phyloP scores from a whole-genome alignment of 2,329 filamentous ascomycete species.

The Aspergillus pseudoviridinutans region DNA sequence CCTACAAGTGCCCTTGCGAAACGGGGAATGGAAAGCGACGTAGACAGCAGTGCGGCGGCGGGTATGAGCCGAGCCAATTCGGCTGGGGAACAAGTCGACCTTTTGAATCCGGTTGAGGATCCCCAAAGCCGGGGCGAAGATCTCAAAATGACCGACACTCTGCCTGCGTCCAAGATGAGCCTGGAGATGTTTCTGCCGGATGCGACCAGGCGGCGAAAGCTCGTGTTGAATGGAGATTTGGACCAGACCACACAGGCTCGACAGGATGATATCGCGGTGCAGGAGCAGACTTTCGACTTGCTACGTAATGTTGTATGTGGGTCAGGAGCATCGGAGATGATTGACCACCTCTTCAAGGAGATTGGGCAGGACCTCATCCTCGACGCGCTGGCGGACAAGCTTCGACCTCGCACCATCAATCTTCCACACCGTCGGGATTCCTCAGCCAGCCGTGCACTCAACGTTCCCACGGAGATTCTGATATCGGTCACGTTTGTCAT shows the following conservation, averaged over 20 bases:
- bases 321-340: slow-evolving; percentile 62
- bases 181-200: slow-evolving; percentile 36
- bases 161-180: slow-evolving; percentile 40
- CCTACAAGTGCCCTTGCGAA: slow-evolving; percentile 28
- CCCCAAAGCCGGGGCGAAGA: slow-evolving; percentile 27
- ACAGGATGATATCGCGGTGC: slow-evolving; percentile 76
- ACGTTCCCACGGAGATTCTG: slow-evolving; percentile 60
- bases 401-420: slow-evolving; percentile 51
- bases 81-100: slow-evolving; percentile 56
- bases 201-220: slow-evolving; percentile 38
- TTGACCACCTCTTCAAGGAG: slow-evolving; percentile 74
- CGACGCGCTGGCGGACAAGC: slow-evolving; percentile 72
- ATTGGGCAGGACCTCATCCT: slow-evolving; percentile 77
- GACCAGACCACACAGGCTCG: slow-evolving; percentile 65
- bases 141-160: slow-evolving; percentile 31
- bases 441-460: slow-evolving; percentile 24
- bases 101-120: slow-evolving; percentile 51
- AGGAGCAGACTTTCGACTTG: slow-evolving; percentile 86
- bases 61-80: slow-evolving; percentile 57
- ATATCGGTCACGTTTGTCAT: slow-evolving; percentile 75
- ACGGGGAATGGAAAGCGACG: slow-evolving; percentile 29
- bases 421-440: slow-evolving; percentile 31
- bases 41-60: slow-evolving; percentile 31
- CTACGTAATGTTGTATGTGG: slow-evolving; percentile 83
- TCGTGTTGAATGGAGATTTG: slow-evolving; percentile 60